A percentile compares a stretch with the other conserved stretches of the same genome.
Evolutionary conservation across 202 grass and related monocot genomes (phyloP).

Genomic region (Zoysia matrella): DNA sequence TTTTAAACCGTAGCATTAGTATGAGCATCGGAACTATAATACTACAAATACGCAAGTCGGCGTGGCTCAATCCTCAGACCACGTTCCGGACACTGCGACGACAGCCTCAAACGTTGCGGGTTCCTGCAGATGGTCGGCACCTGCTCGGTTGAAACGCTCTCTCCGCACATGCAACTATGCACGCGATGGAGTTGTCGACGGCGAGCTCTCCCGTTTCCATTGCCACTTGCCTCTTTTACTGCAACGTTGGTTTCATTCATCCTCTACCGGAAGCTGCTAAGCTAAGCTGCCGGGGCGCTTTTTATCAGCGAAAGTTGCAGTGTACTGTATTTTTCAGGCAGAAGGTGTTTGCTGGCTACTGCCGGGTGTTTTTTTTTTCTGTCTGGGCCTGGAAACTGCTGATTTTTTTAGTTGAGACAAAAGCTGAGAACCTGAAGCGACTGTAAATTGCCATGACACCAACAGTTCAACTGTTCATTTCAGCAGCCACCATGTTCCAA

Average conservation of each 20-base stretch:
- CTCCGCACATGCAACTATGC: constrained; percentile 4
- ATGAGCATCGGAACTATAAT: too few species aligned
- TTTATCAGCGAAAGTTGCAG: neutral
- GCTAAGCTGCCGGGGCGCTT: too few species aligned
- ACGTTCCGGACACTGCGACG: too few species aligned
- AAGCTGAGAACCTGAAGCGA: neutral
- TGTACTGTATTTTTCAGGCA: neutral
- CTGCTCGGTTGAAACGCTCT: too few species aligned
- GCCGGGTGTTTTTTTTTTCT: neutral
- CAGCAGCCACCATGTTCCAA: neutral
- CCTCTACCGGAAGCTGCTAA: neutral
- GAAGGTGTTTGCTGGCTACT: neutral
- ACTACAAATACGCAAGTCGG: too few species aligned
- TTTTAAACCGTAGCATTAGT: too few species aligned
- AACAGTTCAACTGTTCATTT: neutral
- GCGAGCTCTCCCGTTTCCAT: neutral
- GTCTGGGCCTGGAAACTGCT: neutral
- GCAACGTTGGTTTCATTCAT: neutral
- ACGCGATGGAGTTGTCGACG: neutral
- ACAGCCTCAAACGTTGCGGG: too few species aligned
- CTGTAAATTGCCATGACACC: neutral
- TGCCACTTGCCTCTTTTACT: neutral
- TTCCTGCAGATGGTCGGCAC: too few species aligned
- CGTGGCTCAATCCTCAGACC: too few species aligned
- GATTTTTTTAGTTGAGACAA: neutral